Evolutionary conservation across 2,329 filamentous ascomycete genomes (phyloP), one percentile per base, ranked within the genome.

Genomic region (Bipolaris oryzae): DNA sequence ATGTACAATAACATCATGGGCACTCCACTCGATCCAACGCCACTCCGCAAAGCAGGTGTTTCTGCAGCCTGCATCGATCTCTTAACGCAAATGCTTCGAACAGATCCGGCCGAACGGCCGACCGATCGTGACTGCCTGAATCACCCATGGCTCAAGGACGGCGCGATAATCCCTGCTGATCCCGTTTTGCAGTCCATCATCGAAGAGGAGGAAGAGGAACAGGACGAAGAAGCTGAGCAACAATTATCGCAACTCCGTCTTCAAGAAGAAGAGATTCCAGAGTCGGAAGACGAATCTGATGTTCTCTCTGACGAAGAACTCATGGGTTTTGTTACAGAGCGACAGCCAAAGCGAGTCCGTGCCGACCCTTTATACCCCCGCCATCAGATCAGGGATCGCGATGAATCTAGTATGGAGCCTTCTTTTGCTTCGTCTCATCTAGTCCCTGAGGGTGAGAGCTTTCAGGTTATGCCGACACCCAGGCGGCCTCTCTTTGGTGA

Each of bases 1-100:
- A 88, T 98, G 77, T 84, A 96, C 56, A 83, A 91, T 60, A 90
- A 87, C 62, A 95, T 98, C 72, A 96, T 97, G 90, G 91, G 87
- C 5, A 87, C 83, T 3, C 81, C 85, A 0, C 79, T 95, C 5
- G 86, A 96, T 66, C 83, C 85, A 11, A 75, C 78, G 13, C 87
- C 91, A 1, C 80, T 98, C 21, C 77, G 84, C 9, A 72, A 78
- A 5, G 77, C 76, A 9, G 79, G 80, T 0, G 80, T 95, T 7
- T 92, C 92, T 0, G 78, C 84, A 1, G 74, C 80, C 2, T 90
- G 89, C 10, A 85, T 96, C 45, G 84, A 92, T 62, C 90, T 96
- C 64, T 79, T 98, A 31, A 78, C 80, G 15, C 80, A 81, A n/a
- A 95, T 97, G 85, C 85, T 98, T 4, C 87, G 92, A 63, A 86